Percentiles rank a stretch among this genome's conserved stretches.
Evolutionary conservation across 208 protist genomes (phyloP).

Genomic region (Trypanosoma vivax): DNA sequence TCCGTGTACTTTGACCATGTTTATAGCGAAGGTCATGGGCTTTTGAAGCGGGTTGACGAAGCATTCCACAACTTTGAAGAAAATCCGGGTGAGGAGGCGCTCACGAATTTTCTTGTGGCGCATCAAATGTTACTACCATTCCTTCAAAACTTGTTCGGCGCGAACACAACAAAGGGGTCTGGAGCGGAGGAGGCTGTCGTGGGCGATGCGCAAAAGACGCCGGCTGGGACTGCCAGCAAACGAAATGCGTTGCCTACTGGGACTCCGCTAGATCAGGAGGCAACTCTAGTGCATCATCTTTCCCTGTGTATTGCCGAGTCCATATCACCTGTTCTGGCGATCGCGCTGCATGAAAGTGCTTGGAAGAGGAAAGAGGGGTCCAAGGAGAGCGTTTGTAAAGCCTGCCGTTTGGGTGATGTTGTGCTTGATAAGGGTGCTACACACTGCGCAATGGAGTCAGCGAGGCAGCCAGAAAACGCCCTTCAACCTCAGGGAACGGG

Average conservation of each 20-base stretch:
- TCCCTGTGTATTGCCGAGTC: constrained; percentile 17
- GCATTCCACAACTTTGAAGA: constrained; percentile 7
- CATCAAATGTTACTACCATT: background rate
- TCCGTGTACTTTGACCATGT: constrained; percentile 8
- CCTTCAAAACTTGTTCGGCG: background rate
- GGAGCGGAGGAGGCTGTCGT: background rate
- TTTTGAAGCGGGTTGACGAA: constrained; percentile 6
- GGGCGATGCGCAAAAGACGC: background rate
- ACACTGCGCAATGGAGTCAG: no score
- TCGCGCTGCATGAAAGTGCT: background rate
- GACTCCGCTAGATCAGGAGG: constrained; percentile 11
- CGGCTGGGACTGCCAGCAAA: background rate
- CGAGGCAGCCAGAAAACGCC: no score
- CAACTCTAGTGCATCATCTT: constrained; percentile 7
- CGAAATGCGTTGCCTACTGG: constrained; percentile 4
- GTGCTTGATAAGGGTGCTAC: no score
- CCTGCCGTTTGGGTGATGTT: no score
- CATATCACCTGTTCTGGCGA: constrained; percentile 4
- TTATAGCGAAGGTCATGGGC: background rate
- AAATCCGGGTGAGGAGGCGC: constrained; percentile 5
- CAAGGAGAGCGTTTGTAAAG: background rate
- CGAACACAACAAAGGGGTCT: background rate
- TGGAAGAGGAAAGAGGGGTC: background rate
- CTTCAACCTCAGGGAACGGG: no score
- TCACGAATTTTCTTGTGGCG: constrained; percentile 10